These are phyloP conservation scores for Globisporangium spinosum DNA, from an alignment of 352 stramenopile species.

Conservation along the genomic window DNA sequence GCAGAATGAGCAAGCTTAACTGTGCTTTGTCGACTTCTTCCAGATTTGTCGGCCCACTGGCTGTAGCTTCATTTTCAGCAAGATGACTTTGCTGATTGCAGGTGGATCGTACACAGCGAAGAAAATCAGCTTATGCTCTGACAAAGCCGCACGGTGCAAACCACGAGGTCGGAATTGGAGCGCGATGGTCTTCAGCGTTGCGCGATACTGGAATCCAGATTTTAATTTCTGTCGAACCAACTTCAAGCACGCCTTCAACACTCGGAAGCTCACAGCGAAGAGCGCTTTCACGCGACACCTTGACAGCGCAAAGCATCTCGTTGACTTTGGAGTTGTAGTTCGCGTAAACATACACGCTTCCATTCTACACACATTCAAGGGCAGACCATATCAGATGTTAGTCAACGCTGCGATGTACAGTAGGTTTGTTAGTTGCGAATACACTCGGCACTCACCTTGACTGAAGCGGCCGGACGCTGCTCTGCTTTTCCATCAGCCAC, in stretches of 20 bases:
- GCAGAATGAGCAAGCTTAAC: slow-evolving; percentile 11
- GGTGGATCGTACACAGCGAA: background rate
- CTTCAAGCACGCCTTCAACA: slow-evolving; percentile 8
- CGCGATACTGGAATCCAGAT: slow-evolving; percentile 25
- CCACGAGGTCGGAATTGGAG: slow-evolving; percentile 20
- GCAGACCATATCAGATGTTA: background rate
- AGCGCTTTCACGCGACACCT: slow-evolving; percentile 12
- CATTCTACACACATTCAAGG: slow-evolving; percentile 21
- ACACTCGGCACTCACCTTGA: slow-evolving; percentile 1
- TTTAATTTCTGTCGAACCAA: slow-evolving; percentile 28
- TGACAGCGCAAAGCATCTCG: slow-evolving; percentile 22
- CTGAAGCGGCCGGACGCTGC: slow-evolving; percentile 8
- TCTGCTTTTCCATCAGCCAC: slow-evolving; percentile 23
- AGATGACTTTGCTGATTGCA: background rate
- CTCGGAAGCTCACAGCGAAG: background rate
- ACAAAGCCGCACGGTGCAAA: slow-evolving; percentile 7
- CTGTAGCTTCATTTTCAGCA: background rate
- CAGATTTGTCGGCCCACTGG: background rate
- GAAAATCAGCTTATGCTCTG: background rate
- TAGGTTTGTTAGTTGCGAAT: background rate
- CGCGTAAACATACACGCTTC: slow-evolving; percentile 23
- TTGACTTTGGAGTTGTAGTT: slow-evolving; percentile 20
- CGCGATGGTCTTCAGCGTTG: slow-evolving; percentile 11
- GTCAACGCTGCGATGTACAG: background rate
- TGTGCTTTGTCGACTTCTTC: background rate